Conservation (phyloP, 164 flowering plant genomes). For the Hamamelis virginiana region DNA sequence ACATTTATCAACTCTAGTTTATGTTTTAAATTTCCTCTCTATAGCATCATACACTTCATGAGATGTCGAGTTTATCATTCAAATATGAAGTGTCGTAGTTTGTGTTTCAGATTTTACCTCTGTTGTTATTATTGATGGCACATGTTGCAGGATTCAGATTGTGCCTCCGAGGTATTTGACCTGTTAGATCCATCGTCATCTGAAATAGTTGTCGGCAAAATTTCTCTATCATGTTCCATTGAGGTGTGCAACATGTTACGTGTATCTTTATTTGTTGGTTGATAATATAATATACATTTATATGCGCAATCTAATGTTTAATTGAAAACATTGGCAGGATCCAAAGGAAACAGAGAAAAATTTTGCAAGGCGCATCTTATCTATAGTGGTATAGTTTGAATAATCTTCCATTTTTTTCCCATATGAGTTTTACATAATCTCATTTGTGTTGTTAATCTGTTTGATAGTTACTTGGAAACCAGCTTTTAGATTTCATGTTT, state of each 20-base stretch:
- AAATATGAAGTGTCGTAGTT: too few relatives aligned
- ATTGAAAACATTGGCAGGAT: slow-evolving; percentile 49
- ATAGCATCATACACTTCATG: too few relatives aligned
- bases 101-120: too few relatives aligned
- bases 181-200: slow-evolving; percentile 67
- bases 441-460: background rate
- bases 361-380: slow-evolving; percentile 79
- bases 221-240: slow-evolving; percentile 63
- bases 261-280: slow-evolving; percentile 1
- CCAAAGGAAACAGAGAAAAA: slow-evolving; percentile 83
- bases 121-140: too few relatives aligned
- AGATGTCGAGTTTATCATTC: too few relatives aligned
- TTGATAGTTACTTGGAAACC: too few relatives aligned
- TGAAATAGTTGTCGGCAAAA: slow-evolving; percentile 54
- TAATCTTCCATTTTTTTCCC: background rate
- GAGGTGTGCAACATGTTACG: slow-evolving; percentile 51
- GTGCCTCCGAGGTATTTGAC: slow-evolving; percentile 44
- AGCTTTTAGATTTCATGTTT: too few relatives aligned
- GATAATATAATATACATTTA: background rate
- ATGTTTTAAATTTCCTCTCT: too few relatives aligned
- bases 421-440: background rate
- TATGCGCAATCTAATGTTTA: slow-evolving; percentile 6
- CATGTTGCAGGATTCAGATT: slow-evolving; percentile 56
- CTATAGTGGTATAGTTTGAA: slow-evolving; percentile 67
- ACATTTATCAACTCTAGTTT: too few relatives aligned